Evolutionary conservation across 108 stramenopile genomes (phyloP), one percentile per base, ranked within the genome.

Genomic region (Aurantiochytrium sp.): DNA sequence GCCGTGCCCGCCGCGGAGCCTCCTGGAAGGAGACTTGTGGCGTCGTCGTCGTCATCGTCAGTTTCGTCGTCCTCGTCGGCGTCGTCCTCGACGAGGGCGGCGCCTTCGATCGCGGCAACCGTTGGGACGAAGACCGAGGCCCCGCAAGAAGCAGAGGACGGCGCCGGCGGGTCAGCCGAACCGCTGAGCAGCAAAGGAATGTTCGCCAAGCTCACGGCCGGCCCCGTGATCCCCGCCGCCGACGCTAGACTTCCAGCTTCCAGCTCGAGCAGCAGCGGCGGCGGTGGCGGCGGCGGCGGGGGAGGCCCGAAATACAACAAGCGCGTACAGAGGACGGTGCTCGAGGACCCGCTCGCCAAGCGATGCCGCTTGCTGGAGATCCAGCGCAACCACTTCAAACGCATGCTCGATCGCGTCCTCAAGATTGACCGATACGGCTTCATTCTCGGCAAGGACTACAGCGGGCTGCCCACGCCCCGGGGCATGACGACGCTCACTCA

Each of bases 271-370:
- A 19, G 15, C 59, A 65, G 12, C 12, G 24, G 27, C 59, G 19
- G 59, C 34, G 59, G 15, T 65, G 34, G 59, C 8, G 19, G 59
- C 34, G 59, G 59, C 34, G 24, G 59, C 32, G 34, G 10, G 2
- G 53, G 12, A 54, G 21, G 17, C 53, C 34, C 59, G 2, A 65
- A 65, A 65, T 10, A 30, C 2, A 34, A 10, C 32, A 65, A 65
- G 19, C 59, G 59, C 10, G 32, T 34, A 19, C 59, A 65, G 10
- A 1, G 34, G 19, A 65, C 59, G 32, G 2, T 65, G 6, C 59
- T 65, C 73, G 73, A 81, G 73, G 73, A 81, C 45, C 73, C 73
- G 17, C 45, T 81, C 24, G 73, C 73, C 19, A 41, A 48, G 73
- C 73, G 73, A 12, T 81, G 73, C 73, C 36, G 73, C 36, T 27